Evolutionary conservation across 441 rosid species (phyloP), one percentile per base, ranked within the genome.

Genomic region (Hura crepitans): DNA sequence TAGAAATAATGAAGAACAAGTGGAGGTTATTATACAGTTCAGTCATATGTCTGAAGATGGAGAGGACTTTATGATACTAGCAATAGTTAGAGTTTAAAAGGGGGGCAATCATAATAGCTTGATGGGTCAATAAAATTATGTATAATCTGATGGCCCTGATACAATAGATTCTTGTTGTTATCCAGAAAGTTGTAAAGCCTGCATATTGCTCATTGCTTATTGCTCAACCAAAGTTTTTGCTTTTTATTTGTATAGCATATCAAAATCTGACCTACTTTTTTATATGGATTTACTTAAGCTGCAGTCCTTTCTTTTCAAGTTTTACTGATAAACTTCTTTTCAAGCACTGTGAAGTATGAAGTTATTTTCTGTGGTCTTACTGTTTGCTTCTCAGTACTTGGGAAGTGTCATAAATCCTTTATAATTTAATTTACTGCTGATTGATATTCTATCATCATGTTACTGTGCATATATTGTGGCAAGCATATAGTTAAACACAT

Each of bases 171-270:
- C 14, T 18, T 27, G 23, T 55, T 45, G 33, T 14, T 37, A 53
- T 35, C 51, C 15, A 55, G 64, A 64, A 50, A 70, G 18, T 33
- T 43, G 35, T 59, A 15, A 61, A 7, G 54, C 49, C 47, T 18
- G 49, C 25, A 0, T 63, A 4, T 43, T 51, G 30, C n/a, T n/a
- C n/a, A n/a, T n/a, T 18, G 49, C 25, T 0, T 63, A 4, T 43
- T 51, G 30, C 63, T 12, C 20, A 17, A 14, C 23, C 23, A 2
- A 55, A 45, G 14, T 56, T 14, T 42, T 45, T 18, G 46, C 20
- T 17, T 70, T 35, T 51, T 71, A 9, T 50, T 71, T 56, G 69
- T 30, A 30, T 18, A 17, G 49, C 10, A 17, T 45, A 45, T 39
- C 28, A 27, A 62, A 39, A 23, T 20, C 13, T 30, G 17, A 28